Evolutionary conservation across 306 rosid genomes (phyloP).

Genomic region (Pterocarpus santalinus): DNA sequence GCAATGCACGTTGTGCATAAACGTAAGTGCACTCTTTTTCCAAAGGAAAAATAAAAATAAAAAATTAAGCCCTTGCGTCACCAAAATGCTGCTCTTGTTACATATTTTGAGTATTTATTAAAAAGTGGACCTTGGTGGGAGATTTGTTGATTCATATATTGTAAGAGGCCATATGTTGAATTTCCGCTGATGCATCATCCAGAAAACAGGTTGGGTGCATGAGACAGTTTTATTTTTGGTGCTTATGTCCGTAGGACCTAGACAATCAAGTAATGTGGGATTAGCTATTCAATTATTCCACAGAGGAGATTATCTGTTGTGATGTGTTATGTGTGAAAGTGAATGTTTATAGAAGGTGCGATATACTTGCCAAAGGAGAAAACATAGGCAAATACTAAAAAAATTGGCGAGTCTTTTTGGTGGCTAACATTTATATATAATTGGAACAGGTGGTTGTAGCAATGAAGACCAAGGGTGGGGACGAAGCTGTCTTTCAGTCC

Average conservation of each 20-base stretch:
- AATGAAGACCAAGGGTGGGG: conserved; percentile 84
- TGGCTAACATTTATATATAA: conserved; percentile 24
- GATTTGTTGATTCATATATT: conserved; percentile 22
- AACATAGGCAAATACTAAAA: not conserved
- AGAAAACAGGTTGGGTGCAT: conserved; percentile 5
- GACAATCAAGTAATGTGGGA: conserved; percentile 7
- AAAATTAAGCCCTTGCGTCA: not conserved
- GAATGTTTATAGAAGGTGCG: not conserved
- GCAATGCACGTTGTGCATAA: not conserved
- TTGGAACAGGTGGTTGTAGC: conserved; percentile 77
- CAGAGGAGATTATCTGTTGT: not conserved
- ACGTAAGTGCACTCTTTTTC: not conserved
- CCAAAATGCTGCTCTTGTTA: conserved; percentile 27
- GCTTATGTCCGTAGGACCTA: conserved; percentile 13
- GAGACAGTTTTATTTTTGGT: conserved; percentile 17
- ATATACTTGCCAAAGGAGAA: conserved; percentile 19
- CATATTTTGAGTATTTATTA: conserved; percentile 15
- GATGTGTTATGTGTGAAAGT: conserved; percentile 11
- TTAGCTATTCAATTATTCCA: conserved; percentile 6
- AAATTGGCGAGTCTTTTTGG: not conserved
- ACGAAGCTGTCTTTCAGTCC: conserved; percentile 82
- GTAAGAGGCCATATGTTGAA: not conserved
- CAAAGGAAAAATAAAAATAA: not conserved
- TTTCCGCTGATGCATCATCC: not conserved
- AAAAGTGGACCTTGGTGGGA: conserved; percentile 7